Evolutionary conservation across 495 filamentous ascomycete species (phyloP).

Genomic region (Beverwykella pulmonaria): DNA sequence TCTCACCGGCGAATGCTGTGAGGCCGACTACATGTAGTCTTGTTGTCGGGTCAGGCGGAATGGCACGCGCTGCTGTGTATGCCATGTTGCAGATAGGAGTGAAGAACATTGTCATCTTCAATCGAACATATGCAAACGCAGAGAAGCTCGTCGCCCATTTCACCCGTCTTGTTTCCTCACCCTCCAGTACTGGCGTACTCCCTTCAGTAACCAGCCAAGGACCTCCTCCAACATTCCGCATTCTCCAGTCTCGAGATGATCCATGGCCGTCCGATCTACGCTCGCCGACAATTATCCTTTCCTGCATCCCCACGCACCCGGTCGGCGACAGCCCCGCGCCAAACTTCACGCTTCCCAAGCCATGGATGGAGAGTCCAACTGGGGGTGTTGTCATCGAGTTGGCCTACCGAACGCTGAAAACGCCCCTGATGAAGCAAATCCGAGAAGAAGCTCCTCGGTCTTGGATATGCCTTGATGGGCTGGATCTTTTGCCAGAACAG

Average conservation of each 20-base stretch:
- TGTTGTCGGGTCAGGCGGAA: conserved; percentile 79
- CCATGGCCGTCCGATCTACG: conserved; percentile 67
- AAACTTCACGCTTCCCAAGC: conserved; percentile 72
- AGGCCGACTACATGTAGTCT: conserved; percentile 69
- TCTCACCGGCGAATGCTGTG: conserved; percentile 78
- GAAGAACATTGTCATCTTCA: conserved; percentile 76
- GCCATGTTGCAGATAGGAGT: conserved; percentile 78
- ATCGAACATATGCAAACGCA: conserved; percentile 65
- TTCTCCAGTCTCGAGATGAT: conserved; percentile 61
- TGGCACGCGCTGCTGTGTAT: conserved; percentile 79
- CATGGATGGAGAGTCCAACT: conserved; percentile 75
- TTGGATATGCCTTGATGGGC: conserved; percentile 78
- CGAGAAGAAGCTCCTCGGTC: conserved; percentile 62
- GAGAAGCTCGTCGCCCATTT: conserved; percentile 72
- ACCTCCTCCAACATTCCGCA: conserved; percentile 42
- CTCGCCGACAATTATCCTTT: conserved; percentile 74
- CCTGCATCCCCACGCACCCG: conserved; percentile 72
- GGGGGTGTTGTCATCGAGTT: conserved; percentile 81
- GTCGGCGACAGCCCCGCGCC: conserved; percentile 64
- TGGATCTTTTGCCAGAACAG: conserved; percentile 79
- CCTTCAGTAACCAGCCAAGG: conserved; percentile 12
- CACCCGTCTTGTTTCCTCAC: conserved; percentile 48
- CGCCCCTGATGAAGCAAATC: conserved; percentile 70
- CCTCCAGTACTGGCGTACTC: conserved; percentile 1
- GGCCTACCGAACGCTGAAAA: conserved; percentile 73